Base-by-base conservation (phyloP, 176 grass and related monocot genomes). In the Musa acuminata region DNA sequence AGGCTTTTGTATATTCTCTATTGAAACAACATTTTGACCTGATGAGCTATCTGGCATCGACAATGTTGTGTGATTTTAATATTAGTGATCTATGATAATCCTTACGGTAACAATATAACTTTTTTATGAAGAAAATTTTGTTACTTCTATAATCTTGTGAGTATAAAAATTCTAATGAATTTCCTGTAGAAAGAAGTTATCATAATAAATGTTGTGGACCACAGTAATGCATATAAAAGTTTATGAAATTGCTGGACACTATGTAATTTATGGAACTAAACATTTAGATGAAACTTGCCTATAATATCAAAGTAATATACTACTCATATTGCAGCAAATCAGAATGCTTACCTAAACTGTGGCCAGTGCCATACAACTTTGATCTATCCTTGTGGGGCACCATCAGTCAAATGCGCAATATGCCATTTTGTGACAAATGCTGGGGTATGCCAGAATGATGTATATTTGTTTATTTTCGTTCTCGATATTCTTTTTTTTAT, bases 371-470 rank as follows among this genome's bases (percentile, higher is more conserved):
- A 71, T 72, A 92, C 83, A 60, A 79, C 86, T 23, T 83, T 96
- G 77, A 89, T 96, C 85, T 96, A 90, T 73, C 92, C 92, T 76
- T 89, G 80, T 1, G 89, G 92, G 64, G 87, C 93, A 78, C 72
- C 80, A 22, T 93, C 93, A 62, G 85, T 97, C 55, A 97, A 92
- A 89, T 97, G 94, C 29, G 83, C 94, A 11, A 72, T 87, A 80
- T 97, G 90, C 85, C 87, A 97, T 83, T 92, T 87, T 59, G 75
- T 93, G 59, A 88, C 84, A 53, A 83, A 85, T 65, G 81, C 87
- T 68, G 84, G 76, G 71, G 94, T 97, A 93, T 29, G 77, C 72
- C 71, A 53, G 53, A 53, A 67, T 76, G 49, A 58, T 74, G 50
- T 51, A 10, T 63, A 20, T 62, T 11, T 75, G 23, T 29, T 26